These are phyloP conservation scores for Pilobolus umbonatus DNA, from an alignment of 192 early-diverging fungal genomes.

Conservation along the genomic window DNA sequence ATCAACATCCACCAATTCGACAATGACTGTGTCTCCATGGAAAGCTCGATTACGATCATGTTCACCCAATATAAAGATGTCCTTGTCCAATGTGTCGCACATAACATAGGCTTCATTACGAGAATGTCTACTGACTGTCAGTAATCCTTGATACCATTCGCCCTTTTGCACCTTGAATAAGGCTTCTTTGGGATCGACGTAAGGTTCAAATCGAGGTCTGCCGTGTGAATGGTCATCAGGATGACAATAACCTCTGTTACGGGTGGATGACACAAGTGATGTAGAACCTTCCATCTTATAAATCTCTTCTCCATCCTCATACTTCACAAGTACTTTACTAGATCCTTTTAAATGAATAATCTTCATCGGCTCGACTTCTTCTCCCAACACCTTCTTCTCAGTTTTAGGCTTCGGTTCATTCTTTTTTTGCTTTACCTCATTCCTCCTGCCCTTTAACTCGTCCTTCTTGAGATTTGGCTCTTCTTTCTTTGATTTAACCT, in stretches of 20 bases:
- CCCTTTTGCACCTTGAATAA: conserved; percentile 24
- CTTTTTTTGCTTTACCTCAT: too few relatives aligned
- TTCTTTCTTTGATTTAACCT: too few relatives aligned
- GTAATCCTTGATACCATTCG: conserved; percentile 57
- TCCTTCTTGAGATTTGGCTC: too few relatives aligned
- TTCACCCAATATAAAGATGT: conserved; percentile 66
- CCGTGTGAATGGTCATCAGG: conserved; percentile 2
- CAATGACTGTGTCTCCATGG: conserved; percentile 73
- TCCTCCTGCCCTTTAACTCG: too few relatives aligned
- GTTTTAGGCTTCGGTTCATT: too few relatives aligned
- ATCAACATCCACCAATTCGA: conserved; percentile 56
- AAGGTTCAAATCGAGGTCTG: conserved; percentile 1
- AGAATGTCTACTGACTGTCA: conserved; percentile 82
- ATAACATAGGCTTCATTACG: conserved; percentile 81
- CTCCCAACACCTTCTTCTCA: too few relatives aligned
- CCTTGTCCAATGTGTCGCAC: conserved; percentile 49
- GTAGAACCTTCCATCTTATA: too few relatives aligned
- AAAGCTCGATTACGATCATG: conserved; percentile 71
- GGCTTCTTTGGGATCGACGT: background rate
- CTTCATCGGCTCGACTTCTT: too few relatives aligned
- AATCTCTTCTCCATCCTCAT: too few relatives aligned
- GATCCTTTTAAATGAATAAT: too few relatives aligned
- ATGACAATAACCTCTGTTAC: conserved; percentile 9
- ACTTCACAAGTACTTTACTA: too few relatives aligned
- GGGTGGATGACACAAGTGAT: too few relatives aligned